phyloP scores from a whole-genome alignment of 2,329 filamentous ascomycete species.

The Cordyceps cateniannulata region DNA sequence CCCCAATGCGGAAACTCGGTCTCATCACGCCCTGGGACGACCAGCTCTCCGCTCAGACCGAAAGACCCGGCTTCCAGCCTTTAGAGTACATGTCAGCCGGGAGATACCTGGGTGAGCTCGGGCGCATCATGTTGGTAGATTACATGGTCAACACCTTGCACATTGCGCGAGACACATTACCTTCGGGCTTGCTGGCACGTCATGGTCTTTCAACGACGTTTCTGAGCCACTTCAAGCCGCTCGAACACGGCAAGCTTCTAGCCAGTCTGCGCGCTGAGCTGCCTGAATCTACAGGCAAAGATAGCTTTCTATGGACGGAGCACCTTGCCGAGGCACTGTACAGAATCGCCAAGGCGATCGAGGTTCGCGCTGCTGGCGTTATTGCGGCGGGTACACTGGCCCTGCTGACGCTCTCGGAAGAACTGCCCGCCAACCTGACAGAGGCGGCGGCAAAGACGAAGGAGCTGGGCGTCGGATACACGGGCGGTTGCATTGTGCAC shows the following conservation, averaged over 20 bases:
- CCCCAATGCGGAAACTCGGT: conserved; percentile 54
- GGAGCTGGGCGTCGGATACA: conserved; percentile 71
- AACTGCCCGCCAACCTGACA: conserved; percentile 42
- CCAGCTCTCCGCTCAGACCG: conserved; percentile 58
- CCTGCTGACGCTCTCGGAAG: conserved; percentile 60
- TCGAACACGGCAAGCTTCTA: conserved; percentile 36
- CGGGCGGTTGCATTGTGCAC: conserved; percentile 72
- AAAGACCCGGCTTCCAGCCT: conserved; percentile 70
- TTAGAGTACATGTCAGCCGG: conserved; percentile 82
- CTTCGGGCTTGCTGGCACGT: conserved; percentile 45
- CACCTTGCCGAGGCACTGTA: conserved; percentile 54
- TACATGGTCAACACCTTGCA: conserved; percentile 45
- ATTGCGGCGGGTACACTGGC: conserved; percentile 68
- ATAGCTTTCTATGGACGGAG: conserved; percentile 56
- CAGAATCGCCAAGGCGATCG: conserved; percentile 62
- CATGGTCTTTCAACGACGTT: conserved; percentile 67
- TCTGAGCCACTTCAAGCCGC: conserved; percentile 61
- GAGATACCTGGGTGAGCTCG: conserved; percentile 70
- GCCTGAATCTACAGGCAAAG: conserved; percentile 37
- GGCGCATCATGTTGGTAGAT: conserved; percentile 62
- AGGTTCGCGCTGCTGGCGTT: conserved; percentile 66
- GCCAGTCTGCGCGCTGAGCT: conserved; percentile 46
- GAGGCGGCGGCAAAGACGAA: conserved; percentile 19
- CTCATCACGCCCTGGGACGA: conserved; percentile 68
- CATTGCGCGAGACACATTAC: conserved; percentile 40